Evolutionary conservation across 2,329 filamentous ascomycete genomes (phyloP).

Genomic region (Sclerotinia nivalis): DNA sequence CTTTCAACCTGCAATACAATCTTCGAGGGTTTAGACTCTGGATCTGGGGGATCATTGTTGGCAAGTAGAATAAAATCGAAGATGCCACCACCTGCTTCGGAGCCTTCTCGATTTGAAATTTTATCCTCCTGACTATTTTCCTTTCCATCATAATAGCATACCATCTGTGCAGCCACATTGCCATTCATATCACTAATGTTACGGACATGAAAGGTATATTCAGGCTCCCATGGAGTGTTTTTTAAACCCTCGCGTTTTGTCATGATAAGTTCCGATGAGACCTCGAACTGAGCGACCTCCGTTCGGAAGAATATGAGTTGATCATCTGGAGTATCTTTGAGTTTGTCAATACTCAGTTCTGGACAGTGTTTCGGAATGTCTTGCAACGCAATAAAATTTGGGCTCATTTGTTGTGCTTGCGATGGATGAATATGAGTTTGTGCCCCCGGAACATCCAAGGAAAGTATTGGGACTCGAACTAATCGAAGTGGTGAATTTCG

Average conservation of each 20-base stretch:
- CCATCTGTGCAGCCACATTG: neutral
- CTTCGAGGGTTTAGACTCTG: neutral
- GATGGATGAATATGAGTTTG: neutral
- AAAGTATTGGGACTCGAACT: neutral
- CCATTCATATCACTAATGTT: neutral
- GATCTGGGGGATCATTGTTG: neutral
- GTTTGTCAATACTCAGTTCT: neutral
- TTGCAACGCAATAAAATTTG: neutral
- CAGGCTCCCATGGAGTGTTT: constrained; percentile 2
- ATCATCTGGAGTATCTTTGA: neutral
- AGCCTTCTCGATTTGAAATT: neutral
- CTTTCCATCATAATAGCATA: neutral
- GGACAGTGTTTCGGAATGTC: neutral
- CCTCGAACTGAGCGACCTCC: neutral
- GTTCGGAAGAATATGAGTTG: constrained; percentile 5
- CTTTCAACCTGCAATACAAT: constrained; percentile 1
- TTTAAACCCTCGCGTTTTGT: neutral
- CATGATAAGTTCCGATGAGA: neutral
- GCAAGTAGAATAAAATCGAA: constrained; percentile 10
- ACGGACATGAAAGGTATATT: neutral
- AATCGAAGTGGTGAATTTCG: constrained; percentile 7
- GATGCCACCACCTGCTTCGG: neutral
- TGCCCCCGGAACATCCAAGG: neutral
- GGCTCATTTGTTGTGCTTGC: neutral
- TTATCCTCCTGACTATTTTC: neutral